Evolutionary conservation across 345 rosid species (phyloP).

Genomic region (Microthlaspi erraticum): DNA sequence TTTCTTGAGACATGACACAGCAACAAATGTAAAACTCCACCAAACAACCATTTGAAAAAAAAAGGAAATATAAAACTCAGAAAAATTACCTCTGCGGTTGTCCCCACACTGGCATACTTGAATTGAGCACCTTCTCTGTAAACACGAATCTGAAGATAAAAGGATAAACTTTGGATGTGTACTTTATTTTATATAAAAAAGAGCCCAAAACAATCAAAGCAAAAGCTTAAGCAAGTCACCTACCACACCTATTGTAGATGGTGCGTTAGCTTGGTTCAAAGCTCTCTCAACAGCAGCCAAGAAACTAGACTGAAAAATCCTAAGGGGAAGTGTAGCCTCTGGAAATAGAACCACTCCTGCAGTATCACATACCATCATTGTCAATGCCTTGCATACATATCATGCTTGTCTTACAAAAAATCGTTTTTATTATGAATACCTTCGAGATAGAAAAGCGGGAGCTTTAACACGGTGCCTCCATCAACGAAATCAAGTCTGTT

Average conservation of each 20-base stretch:
- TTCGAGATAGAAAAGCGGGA: constrained; percentile 87
- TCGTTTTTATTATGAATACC: constrained; percentile 47
- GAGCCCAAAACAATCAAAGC: constrained; percentile 14
- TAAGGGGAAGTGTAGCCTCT: constrained; percentile 91
- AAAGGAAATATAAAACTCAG: background rate
- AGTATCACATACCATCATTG: constrained; percentile 33
- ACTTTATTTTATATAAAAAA: background rate
- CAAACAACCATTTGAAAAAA: constrained; percentile 4
- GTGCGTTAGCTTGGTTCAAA: constrained; percentile 69
- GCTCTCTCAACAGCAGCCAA: constrained; percentile 87
- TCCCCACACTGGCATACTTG: constrained; percentile 72
- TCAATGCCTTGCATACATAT: constrained; percentile 18
- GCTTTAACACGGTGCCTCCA: constrained; percentile 67
- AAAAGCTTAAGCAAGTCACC: constrained; percentile 46
- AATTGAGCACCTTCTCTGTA: constrained; percentile 51
- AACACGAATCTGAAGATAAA: constrained; percentile 64
- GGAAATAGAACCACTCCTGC: constrained; percentile 96
- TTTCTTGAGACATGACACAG: constrained; percentile 9
- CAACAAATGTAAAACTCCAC: constrained; percentile 8
- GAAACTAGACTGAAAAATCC: constrained; percentile 73
- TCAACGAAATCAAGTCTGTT: constrained; percentile 73
- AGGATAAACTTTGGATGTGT: background rate
- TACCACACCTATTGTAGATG: constrained; percentile 91
- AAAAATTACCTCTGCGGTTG: constrained; percentile 87
- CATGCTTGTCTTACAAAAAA: background rate